Base-by-base conservation (phyloP, 441 rosid genomes). In the Cnidoscolus chayamansa region DNA sequence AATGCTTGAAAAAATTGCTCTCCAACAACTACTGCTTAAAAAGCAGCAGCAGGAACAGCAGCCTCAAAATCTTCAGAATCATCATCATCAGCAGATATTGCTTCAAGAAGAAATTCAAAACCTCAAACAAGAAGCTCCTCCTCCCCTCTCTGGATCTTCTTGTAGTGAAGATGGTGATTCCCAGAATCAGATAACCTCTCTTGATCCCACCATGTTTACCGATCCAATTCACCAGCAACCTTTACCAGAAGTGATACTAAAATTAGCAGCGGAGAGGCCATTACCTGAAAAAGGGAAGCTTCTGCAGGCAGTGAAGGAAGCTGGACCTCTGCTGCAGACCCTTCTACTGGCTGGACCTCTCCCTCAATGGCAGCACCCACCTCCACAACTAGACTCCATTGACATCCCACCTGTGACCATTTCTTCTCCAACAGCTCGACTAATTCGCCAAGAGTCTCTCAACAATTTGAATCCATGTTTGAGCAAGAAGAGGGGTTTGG, bases 291-390 rank as follows among this genome's bases (percentile, higher is more conserved):
- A 88, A 79, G 98, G 98, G 61, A 93, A 89, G 86, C 91, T 93
- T 74, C 72, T 93, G 73, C 87, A 89, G 72, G 96, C 98, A 7
- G 94, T 93, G 63, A 86, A 90, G 83, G 90, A 90, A 48, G 97
- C 98, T 1, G 96, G 97, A 4, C 96, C 97, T 1, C 84, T 93
- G 59, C 80, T 93, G 56, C 94, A 91, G 63, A 94, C 94, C 61
- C 91, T 94, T 69, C 84, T 94, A 49, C 70, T 90, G 48, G 98
- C 97, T 2, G 98, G 98, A 56, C 92, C 89, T 43, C 88, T 94
- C 66, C 98, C 98, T 68, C 92, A 89, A 74, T 94, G 98, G 98
- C 90, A 88, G 71, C 91, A 91, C 81, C 94, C 94, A 0, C 94
- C 94, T 10, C 94, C 94, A 2, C 85, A 79, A 57, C 77, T 89